phyloP scores from a whole-genome alignment of 495 filamentous ascomycete genomes.

The Xanthoparmelia taractica region DNA sequence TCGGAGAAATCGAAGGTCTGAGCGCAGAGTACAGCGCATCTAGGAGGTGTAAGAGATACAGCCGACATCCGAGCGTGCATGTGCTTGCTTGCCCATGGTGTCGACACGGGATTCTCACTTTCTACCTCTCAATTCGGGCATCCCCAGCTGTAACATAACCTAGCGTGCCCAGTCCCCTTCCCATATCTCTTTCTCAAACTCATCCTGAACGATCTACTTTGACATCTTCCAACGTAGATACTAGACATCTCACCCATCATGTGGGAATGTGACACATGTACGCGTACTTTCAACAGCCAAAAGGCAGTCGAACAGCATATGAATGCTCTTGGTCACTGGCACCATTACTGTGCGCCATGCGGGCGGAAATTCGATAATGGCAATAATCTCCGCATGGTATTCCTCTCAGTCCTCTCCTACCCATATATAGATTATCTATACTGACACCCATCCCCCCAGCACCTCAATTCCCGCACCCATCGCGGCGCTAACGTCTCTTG shows the following conservation, averaged over 20 bases:
- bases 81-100: too few species aligned
- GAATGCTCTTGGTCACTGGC: constrained; percentile 30
- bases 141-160: too few species aligned
- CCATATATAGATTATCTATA: not conserved
- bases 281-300: constrained; percentile 25
- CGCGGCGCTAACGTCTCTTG: constrained; percentile 32
- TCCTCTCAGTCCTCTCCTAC: not conserved
- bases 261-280: constrained; percentile 36
- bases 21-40: too few species aligned
- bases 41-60: too few species aligned
- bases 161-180: too few species aligned
- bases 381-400: constrained; percentile 37
- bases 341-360: constrained; percentile 36
- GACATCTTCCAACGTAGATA: not conserved
- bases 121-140: too few species aligned
- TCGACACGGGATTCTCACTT: too few species aligned
- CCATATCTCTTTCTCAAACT: not conserved
- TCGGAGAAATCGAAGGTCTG: too few species aligned
- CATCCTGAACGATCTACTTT: not conserved
- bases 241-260: not conserved
- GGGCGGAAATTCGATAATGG: constrained; percentile 33
- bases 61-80: too few species aligned
- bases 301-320: constrained; percentile 35
- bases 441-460: constrained; percentile 27
- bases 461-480: constrained; percentile 39